Base-by-base conservation (phyloP, 257 asterid species). In the Avicennia marina region DNA sequence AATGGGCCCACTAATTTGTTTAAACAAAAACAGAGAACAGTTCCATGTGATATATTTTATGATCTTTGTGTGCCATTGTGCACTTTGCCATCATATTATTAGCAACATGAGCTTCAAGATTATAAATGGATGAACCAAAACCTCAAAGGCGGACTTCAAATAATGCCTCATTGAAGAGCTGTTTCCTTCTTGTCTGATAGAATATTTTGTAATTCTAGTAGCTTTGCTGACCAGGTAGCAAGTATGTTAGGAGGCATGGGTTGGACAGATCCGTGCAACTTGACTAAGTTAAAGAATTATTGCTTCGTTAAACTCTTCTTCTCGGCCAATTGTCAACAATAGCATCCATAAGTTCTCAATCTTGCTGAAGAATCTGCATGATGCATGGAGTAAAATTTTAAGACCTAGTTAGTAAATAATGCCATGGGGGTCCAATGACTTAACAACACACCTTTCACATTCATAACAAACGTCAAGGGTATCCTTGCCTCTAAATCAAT, bases 221-320 rank as follows among this genome's bases (percentile, higher is more conserved):
- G 77, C 69, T 78, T 70, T 0, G 80, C 70, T 2, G 85, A 63
- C 72, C 98, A 66, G 55, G 88, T 71, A 56, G 88, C 95, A n/a
- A 85, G 64, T 48, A 91, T 80, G 69, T 60, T 81, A 27, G 90
- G 90, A 9, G 95, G 96, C 61, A 52, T 56, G 27, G 88, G 68
- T 60, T 69, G 72, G 54, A 83, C 60, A 48, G 77, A 78, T n/a
- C 98, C 96, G 49, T 91, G 94, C 70, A 73, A 58, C 51, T 85
- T 79, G 13, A 88, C 98, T 43, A 91, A 65, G 67, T 72, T 64
- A 32, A 63, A 71, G 66, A 91, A 88, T 53, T 85, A 94, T 76
- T 78, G 72, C 79, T 85, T 87, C 7, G 86, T 81, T 58, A 88
- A 70, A 61, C 88, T 85, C 81, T 88, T 91, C 72, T 80, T 79